Percentiles rank a stretch among this genome's conserved stretches.
Conservation (phyloP, 2,329 filamentous ascomycete species). For the Colletotrichum cereale region DNA sequence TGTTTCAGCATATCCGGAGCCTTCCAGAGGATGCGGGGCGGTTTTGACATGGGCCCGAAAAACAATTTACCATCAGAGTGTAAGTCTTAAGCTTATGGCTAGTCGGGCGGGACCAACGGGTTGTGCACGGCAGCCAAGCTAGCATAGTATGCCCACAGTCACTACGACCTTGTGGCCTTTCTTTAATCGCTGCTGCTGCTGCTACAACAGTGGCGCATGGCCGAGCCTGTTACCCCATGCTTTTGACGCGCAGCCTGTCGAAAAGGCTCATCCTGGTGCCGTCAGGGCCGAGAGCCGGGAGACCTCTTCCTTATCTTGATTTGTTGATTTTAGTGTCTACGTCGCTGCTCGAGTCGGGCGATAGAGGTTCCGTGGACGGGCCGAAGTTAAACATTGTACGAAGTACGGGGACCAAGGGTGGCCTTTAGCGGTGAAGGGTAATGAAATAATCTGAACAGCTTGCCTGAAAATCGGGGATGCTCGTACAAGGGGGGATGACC, state of each 20-base stretch:
- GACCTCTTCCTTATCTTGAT: no score
- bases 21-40: neutral
- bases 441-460: neutral
- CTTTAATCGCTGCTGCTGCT: neutral
- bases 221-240: neutral
- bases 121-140: neutral
- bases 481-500: neutral
- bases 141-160: neutral
- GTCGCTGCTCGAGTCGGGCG: no score
- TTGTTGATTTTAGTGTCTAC: no score
- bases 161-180: neutral
- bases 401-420: neutral
- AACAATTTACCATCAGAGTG: neutral
- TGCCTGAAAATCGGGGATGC: neutral
- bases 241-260: conserved; percentile 82
- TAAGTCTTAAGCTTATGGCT: neutral
- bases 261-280: conserved; percentile 75
- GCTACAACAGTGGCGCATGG: neutral
- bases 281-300: conserved; percentile 54
- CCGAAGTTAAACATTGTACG: neutral
- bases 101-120: neutral
- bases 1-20: neutral
- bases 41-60: neutral
- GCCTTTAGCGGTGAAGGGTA: neutral
- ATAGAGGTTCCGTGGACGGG: neutral